Percentiles rank a stretch among this genome's conserved stretches.
phyloP scores from a whole-genome alignment of 495 filamentous ascomycete genomes.

The Xylaria sp. region DNA sequence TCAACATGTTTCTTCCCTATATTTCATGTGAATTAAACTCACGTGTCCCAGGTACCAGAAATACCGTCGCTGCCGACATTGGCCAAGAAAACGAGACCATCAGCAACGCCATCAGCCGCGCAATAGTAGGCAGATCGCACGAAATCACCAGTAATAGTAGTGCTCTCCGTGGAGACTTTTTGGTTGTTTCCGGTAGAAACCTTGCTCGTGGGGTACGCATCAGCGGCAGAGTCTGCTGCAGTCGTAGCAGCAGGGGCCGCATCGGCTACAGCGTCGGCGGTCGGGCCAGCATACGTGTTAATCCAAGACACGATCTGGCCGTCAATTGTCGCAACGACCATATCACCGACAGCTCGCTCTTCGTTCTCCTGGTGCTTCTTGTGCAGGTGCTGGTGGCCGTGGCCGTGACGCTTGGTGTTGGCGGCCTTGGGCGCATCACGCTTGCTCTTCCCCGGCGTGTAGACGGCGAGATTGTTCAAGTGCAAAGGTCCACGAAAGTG shows the following conservation, averaged over 20 bases:
- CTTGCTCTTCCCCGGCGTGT: slow-evolving; percentile 51
- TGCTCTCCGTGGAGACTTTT: slow-evolving; percentile 21
- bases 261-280: slow-evolving; percentile 24
- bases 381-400: slow-evolving; percentile 44
- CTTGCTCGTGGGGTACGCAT: not conserved
- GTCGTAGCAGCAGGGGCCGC: slow-evolving; percentile 20
- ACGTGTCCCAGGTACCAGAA: slow-evolving; percentile 66
- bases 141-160: slow-evolving; percentile 37
- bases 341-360: slow-evolving; percentile 31
- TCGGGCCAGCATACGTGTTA: slow-evolving; percentile 62
- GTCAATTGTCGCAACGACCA: slow-evolving; percentile 67
- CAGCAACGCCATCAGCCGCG: slow-evolving; percentile 50
- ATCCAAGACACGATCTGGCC: slow-evolving; percentile 67
- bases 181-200: slow-evolving; percentile 15
- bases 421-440: slow-evolving; percentile 36
- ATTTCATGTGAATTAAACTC: slow-evolving; percentile 33
- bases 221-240: slow-evolving; percentile 13
- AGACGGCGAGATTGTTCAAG: slow-evolving; percentile 69
- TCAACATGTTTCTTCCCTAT: not conserved
- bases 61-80: slow-evolving; percentile 62
- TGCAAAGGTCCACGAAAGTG: slow-evolving; percentile 73
- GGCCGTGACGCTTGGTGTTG: slow-evolving; percentile 46
- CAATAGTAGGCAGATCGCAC: slow-evolving; percentile 64
- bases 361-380: slow-evolving; percentile 41
- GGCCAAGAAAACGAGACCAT: slow-evolving; percentile 71